Base-by-base conservation (phyloP, 257 asterid genomes). In the Knoxia roxburghii region DNA sequence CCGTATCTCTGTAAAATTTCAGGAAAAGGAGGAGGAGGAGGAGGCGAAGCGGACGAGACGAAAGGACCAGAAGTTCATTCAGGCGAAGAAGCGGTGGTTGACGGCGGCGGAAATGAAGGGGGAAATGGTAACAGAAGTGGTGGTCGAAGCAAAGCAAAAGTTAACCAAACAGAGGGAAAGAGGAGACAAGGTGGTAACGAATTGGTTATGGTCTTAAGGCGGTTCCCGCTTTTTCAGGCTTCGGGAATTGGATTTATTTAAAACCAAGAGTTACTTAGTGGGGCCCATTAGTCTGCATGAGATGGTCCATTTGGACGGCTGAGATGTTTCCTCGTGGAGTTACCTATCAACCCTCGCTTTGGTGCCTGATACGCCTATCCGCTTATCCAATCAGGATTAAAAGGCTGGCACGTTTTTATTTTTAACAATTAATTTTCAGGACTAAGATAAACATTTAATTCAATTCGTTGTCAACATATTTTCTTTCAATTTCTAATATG, bases 211-310 rank as follows among this genome's bases (percentile, higher is more conserved):
- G 45, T 35, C 53, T 6, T 35, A 60, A 77, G 78, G 77, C 75
- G 73, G 85, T 82, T 82, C 87, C 87, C 88, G 88, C 84, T 73
- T 71, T 79, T 53, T 51, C 24, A 76, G 88, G 79, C 80, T 67
- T 77, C 70, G 61, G 50, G 63, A 70, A 76, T 73, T 76, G 77
- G 75, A 49, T 29, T 65, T 41, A 46, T 75, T 65, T 74, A 23
- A 40, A 67, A 80, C 50, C 37, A 46, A 27, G 74, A 64, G 10
- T 5, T 37, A 51, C 32, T 29, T 51, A 46, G 33, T 61, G 76
- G 66, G 73, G 67, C 79, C 76, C 18, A n/a, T 10, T 30, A 20
- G 13, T 65, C 24, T 57, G 75, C 17, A 69, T 70, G 77, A 71
- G 68, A 61, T 68, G 83, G 73, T 35, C 64, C 13, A 1, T 66